Percentiles rank a stretch among this genome's conserved stretches.
Conservation (phyloP, 2,329 filamentous ascomycete genomes). For the Fusarium tjaetaba region DNA sequence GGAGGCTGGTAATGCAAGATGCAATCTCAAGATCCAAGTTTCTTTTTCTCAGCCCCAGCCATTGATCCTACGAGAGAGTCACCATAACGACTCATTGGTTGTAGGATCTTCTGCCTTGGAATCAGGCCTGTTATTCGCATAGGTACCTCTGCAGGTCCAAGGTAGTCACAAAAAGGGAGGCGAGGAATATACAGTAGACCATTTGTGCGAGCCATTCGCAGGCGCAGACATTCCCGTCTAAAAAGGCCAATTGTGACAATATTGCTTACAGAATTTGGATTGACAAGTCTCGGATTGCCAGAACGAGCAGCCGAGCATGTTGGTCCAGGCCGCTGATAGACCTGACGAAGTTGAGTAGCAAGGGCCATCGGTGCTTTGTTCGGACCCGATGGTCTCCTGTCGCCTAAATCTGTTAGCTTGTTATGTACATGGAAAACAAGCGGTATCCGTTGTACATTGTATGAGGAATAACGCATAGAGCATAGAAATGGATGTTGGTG, state of each 20-base stretch:
- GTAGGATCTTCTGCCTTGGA: neutral
- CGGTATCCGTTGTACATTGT: neutral
- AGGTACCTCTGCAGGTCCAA: constrained; percentile 28
- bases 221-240: neutral
- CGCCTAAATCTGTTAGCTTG: neutral
- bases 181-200: neutral
- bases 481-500: neutral
- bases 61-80: neutral
- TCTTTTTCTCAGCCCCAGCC: constrained; percentile 11
- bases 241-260: neutral
- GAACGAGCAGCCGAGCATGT: neutral
- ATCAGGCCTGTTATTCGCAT: neutral
- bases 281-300: neutral
- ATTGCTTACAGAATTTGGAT: constrained; percentile 6
- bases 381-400: constrained; percentile 3
- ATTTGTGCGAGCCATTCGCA: constrained; percentile 36
- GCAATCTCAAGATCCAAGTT: constrained; percentile 27
- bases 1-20: constrained; percentile 21
- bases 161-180: constrained; percentile 24
- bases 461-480: neutral
- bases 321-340: constrained; percentile 18
- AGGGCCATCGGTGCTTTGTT: neutral
- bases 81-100: neutral
- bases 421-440: neutral
- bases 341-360: neutral